These are phyloP conservation scores for Coccinonectria pachysandricola DNA, from an alignment of 2,329 filamentous ascomycete genomes.

Conservation along the genomic window DNA sequence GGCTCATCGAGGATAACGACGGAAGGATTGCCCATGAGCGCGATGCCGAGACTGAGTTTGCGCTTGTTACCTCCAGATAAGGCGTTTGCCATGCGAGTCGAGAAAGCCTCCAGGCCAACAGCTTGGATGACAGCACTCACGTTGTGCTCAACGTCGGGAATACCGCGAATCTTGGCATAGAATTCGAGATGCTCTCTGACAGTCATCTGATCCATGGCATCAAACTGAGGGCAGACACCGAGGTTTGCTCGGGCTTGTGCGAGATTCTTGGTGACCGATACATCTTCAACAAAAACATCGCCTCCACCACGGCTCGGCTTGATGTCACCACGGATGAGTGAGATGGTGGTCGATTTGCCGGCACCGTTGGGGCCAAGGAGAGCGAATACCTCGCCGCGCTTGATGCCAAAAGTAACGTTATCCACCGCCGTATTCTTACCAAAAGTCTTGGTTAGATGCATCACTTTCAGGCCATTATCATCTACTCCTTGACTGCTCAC, in stretches of 20 bases:
- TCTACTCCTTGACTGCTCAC: slow-evolving; percentile 34
- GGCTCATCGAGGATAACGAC: slow-evolving; percentile 87
- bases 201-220: slow-evolving; percentile 85
- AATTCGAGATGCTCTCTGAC: slow-evolving; percentile 78
- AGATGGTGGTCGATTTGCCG: slow-evolving; percentile 84
- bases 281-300: slow-evolving; percentile 70
- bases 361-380: slow-evolving; percentile 85
- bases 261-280: slow-evolving; percentile 62
- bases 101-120: slow-evolving; percentile 65
- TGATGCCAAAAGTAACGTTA: slow-evolving; percentile 75
- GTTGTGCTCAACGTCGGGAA: slow-evolving; percentile 65
- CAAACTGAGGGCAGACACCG: slow-evolving; percentile 85
- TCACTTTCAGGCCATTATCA: slow-evolving; percentile 62
- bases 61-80: slow-evolving; percentile 87
- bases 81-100: slow-evolving; percentile 63
- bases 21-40: slow-evolving; percentile 82
- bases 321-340: slow-evolving; percentile 79
- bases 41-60: slow-evolving; percentile 83
- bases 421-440: slow-evolving; percentile 70
- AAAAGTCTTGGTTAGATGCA: slow-evolving; percentile 74
- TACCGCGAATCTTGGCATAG: slow-evolving; percentile 76
- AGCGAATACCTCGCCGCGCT: slow-evolving; percentile 74
- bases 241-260: slow-evolving; percentile 64
- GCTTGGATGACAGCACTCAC: slow-evolving; percentile 69
- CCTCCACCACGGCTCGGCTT: slow-evolving; percentile 61